phyloP scores from a whole-genome alignment of 2,329 filamentous ascomycete species.

The Microsporum canis region DNA sequence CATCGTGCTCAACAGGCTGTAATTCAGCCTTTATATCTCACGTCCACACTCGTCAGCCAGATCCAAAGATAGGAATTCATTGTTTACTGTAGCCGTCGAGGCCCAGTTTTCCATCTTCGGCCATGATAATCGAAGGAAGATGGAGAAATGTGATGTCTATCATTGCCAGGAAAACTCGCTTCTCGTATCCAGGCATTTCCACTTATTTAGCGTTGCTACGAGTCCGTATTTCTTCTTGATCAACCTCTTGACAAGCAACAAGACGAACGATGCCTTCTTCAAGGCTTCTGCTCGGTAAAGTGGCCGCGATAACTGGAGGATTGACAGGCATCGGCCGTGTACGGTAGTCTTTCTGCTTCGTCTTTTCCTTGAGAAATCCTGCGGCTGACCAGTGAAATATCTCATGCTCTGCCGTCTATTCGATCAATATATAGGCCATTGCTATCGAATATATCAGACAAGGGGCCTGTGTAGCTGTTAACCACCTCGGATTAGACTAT shows the following conservation, averaged over 20 bases:
- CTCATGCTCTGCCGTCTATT: background rate
- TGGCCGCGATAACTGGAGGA: conserved; percentile 76
- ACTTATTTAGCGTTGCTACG: background rate
- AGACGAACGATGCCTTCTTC: background rate
- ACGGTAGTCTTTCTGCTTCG: conserved; percentile 5
- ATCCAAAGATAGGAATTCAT: background rate
- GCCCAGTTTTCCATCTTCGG: background rate
- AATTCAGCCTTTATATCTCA: background rate
- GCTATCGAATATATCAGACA: conserved; percentile 66
- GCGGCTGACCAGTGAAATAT: background rate
- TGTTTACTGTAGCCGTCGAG: background rate
- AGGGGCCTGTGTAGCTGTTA: conserved; percentile 67
- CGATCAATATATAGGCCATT: conserved; percentile 45
- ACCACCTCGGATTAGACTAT: conserved; percentile 51
- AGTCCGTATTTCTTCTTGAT: background rate
- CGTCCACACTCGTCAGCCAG: background rate
- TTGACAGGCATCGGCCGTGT: conserved; percentile 71
- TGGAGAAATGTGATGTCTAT: background rate
- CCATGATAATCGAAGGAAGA: background rate
- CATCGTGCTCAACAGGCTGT: background rate
- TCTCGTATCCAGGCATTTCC: background rate
- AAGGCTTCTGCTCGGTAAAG: conserved; percentile 57
- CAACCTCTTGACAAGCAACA: background rate
- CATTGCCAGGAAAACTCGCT: background rate
- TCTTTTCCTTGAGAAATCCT: background rate